Conservation (phyloP, 2,329 filamentous ascomycete genomes). For the Didymella exigua region DNA sequence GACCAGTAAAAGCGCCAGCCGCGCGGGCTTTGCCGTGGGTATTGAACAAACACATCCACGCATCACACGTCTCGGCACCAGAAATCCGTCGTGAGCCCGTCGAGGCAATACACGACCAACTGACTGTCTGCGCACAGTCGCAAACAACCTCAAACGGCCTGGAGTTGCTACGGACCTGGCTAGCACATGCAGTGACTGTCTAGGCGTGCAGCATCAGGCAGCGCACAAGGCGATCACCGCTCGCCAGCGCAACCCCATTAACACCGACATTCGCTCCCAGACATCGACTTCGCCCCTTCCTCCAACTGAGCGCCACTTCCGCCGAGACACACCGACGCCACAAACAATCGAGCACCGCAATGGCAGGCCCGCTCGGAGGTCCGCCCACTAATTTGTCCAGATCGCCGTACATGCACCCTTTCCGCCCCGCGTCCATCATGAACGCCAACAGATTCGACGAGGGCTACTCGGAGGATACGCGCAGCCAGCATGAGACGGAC, state of each 20-base stretch:
- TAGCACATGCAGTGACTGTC: background rate
- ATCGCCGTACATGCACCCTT: conserved; percentile 45
- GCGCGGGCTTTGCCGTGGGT: background rate
- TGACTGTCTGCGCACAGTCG: background rate
- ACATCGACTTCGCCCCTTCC: background rate
- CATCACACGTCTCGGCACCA: background rate
- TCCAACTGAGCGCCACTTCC: background rate
- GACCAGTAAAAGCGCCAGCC: background rate
- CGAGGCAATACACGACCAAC: background rate
- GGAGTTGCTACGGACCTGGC: background rate
- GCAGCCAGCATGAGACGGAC: conserved; percentile 55
- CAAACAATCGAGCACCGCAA: conserved; percentile 24
- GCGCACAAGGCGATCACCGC: conserved; percentile 4
- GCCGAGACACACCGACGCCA: background rate
- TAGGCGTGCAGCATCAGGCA: conserved; percentile 14
- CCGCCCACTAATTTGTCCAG: conserved; percentile 33
- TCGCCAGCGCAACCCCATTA: background rate
- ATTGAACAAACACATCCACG: background rate
- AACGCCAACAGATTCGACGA: conserved; percentile 67
- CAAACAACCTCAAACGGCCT: background rate
- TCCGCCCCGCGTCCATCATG: conserved; percentile 46
- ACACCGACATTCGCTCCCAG: background rate
- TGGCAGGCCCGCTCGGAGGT: conserved; percentile 37
- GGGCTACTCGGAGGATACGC: conserved; percentile 81
- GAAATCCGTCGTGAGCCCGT: background rate